Evolutionary conservation across 495 filamentous ascomycete genomes (phyloP).

Genomic region (Bathelium albidoporum): DNA sequence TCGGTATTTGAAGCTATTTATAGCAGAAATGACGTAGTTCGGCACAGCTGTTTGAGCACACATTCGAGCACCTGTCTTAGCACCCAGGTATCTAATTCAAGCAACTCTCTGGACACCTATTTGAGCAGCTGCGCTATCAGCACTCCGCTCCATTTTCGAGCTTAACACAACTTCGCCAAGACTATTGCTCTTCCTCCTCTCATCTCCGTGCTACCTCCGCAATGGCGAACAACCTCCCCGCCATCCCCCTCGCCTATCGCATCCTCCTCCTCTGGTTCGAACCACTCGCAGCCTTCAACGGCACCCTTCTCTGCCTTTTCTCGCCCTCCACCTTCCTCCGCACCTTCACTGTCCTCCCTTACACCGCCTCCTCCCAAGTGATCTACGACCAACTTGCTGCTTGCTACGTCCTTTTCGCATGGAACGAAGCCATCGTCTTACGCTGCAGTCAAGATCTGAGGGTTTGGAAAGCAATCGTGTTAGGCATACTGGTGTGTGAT

Average conservation of each 20-base stretch:
- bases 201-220: not conserved
- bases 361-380: constrained; percentile 15
- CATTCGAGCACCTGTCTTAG: too few species aligned
- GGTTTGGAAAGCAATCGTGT: constrained; percentile 24
- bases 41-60: too few species aligned
- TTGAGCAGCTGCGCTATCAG: not conserved
- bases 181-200: not conserved
- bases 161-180: not conserved
- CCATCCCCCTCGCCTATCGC: constrained; percentile 25
- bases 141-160: not conserved
- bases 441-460: constrained; percentile 20
- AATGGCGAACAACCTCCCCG: constrained; percentile 7
- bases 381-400: constrained; percentile 27
- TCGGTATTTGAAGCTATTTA: too few species aligned
- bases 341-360: constrained; percentile 18
- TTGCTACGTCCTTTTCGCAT: constrained; percentile 23
- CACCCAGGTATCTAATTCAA: too few species aligned
- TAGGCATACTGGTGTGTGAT: constrained; percentile 26
- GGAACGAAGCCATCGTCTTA: constrained; percentile 24
- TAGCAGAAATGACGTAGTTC: too few species aligned
- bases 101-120: too few species aligned
- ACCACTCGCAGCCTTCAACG: constrained; percentile 23
- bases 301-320: constrained; percentile 20
- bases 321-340: constrained; percentile 20
- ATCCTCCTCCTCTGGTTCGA: constrained; percentile 29